Conservation (phyloP, 805 yeast species). For the Saccharomyces mikatae region DNA sequence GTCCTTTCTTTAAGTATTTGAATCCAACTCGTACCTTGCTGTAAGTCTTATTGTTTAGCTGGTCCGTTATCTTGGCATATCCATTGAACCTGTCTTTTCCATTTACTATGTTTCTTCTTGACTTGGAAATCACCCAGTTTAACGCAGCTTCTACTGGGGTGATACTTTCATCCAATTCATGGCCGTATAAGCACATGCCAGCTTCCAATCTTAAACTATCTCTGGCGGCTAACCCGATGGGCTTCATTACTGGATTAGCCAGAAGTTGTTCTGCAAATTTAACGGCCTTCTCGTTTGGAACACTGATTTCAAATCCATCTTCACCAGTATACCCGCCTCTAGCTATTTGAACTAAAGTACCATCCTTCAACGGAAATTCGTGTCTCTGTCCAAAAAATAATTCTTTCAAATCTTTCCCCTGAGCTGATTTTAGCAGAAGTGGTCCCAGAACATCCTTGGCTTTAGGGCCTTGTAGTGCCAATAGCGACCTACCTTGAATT, state of each 20-base stretch:
- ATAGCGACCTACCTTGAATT: constrained; percentile 57
- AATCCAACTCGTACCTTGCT: constrained; percentile 68
- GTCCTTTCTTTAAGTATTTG: constrained; percentile 56
- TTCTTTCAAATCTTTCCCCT: constrained; percentile 34
- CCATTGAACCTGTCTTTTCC: constrained; percentile 61
- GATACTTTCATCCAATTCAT: constrained; percentile 69
- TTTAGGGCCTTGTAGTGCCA: constrained; percentile 91
- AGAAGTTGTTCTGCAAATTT: constrained; percentile 57
- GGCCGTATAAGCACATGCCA: constrained; percentile 96
- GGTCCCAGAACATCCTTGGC: constrained; percentile 62
- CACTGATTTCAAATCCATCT: constrained; percentile 91
- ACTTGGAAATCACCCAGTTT: constrained; percentile 82
- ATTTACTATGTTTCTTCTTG: constrained; percentile 44
- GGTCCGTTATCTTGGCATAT: constrained; percentile 55
- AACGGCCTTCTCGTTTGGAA: constrained; percentile 51
- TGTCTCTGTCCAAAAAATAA: constrained; percentile 66
- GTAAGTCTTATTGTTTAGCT: constrained; percentile 55
- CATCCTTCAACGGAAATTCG: constrained; percentile 31
- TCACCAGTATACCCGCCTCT: constrained; percentile 98
- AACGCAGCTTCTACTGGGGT: constrained; percentile 88
- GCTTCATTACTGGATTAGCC: constrained; percentile 52
- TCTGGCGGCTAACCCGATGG: constrained; percentile 96
- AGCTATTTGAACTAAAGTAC: constrained; percentile 60
- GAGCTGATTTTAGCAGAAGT: constrained; percentile 40
- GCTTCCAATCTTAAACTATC: constrained; percentile 94